Evolutionary conservation across 495 filamentous ascomycete species (phyloP).

Genomic region (Penicillium silybi): DNA sequence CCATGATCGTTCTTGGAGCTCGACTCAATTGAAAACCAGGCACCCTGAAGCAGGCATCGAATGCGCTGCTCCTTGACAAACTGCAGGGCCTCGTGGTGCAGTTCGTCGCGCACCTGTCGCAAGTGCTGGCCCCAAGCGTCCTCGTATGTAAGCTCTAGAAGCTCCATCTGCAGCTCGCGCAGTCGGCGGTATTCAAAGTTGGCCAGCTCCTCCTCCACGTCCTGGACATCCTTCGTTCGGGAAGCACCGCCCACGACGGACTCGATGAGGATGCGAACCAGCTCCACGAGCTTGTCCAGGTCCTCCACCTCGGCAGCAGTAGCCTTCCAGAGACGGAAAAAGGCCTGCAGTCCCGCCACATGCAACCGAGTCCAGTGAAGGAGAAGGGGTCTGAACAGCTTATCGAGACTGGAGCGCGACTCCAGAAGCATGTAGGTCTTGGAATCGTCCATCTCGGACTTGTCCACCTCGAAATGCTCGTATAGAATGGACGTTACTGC

Average conservation of each 20-base stretch:
- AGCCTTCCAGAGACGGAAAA: constrained; percentile 88
- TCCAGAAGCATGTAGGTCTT: constrained; percentile 75
- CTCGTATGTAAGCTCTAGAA: constrained; percentile 86
- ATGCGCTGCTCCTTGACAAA: constrained; percentile 97
- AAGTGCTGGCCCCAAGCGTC: constrained; percentile 92
- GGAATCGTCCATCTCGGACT: constrained; percentile 75
- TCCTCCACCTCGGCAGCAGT: constrained; percentile 80
- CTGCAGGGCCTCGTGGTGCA: constrained; percentile 86
- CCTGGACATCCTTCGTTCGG: constrained; percentile 78
- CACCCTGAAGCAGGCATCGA: constrained; percentile 81
- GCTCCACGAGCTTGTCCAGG: constrained; percentile 86
- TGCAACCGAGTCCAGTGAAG: constrained; percentile 98
- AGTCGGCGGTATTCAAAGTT: constrained; percentile 76
- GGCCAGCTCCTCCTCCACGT: constrained; percentile 83
- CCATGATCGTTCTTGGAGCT: constrained; percentile 34
- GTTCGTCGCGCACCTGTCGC: constrained; percentile 83
- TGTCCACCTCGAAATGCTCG: constrained; percentile 93
- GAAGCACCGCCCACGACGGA: constrained; percentile 82
- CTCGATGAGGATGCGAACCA: constrained; percentile 87
- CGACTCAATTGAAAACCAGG: constrained; percentile 74
- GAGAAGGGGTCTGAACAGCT: constrained; percentile 79
- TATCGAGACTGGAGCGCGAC: constrained; percentile 75
- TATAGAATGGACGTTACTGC: constrained; percentile 85
- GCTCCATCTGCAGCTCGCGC: constrained; percentile 90
- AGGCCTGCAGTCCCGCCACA: constrained; percentile 79